Evolutionary conservation across 129 eudicot genomes (phyloP).

Genomic region (Lonicera japonica): DNA sequence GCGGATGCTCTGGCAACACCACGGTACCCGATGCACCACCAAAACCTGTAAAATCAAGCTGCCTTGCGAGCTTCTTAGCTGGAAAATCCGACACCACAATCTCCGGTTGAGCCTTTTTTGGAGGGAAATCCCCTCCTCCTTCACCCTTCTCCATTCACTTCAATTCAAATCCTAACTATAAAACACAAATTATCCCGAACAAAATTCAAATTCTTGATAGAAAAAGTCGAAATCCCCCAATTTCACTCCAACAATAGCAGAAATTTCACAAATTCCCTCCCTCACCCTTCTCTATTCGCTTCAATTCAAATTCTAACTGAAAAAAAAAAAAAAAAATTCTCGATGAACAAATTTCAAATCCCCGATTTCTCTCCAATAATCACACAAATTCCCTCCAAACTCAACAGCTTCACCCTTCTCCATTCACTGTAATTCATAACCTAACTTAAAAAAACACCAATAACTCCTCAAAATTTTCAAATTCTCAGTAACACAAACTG

Average conservation of each 20-base stretch:
- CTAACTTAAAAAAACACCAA: not conserved
- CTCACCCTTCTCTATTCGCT: conserved; percentile 55
- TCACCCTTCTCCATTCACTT: conserved; percentile 56
- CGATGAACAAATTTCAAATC: conserved; percentile 2
- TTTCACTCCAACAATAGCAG: too few species aligned
- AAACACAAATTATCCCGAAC: not conserved
- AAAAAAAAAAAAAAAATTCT: not conserved
- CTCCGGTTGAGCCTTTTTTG: conserved; percentile 47
- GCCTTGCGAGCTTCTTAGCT: conserved; percentile 76
- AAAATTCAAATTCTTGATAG: conserved; percentile 6
- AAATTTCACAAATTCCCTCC: conserved; percentile 37
- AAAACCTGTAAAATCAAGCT: conserved; percentile 63
- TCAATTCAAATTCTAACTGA: not conserved
- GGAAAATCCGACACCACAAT: conserved; percentile 42
- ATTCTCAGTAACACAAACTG: not conserved
- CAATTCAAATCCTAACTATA: not conserved
- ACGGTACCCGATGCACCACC: conserved; percentile 25
- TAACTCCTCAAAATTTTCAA: not conserved
- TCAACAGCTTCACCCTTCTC: conserved; percentile 62
- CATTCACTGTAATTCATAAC: conserved; percentile 33
- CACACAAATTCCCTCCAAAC: too few species aligned
- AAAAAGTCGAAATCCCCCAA: not conserved
- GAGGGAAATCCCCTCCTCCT: conserved; percentile 66
- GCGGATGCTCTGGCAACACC: conserved; percentile 31
- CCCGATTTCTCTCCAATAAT: too few species aligned